Conservation (phyloP, 2,329 filamentous ascomycete genomes). For the Cladosporium sp. region DNA sequence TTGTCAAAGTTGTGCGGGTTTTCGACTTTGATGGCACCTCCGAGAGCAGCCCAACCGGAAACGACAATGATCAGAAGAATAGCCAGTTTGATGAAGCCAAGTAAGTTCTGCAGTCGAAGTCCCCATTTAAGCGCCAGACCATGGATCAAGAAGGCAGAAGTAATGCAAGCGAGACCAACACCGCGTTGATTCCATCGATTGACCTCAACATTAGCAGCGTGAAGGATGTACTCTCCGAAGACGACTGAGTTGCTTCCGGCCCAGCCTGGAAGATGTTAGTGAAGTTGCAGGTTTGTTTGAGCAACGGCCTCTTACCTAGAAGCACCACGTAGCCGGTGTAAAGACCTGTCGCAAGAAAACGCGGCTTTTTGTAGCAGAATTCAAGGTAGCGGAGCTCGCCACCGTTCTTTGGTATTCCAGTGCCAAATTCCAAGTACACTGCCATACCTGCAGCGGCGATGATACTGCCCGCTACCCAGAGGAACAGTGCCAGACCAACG, state of each 20-base stretch:
- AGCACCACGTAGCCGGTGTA: slow-evolving; percentile 57
- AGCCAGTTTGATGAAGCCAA: slow-evolving; percentile 60
- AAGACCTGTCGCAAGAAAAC: slow-evolving; percentile 55
- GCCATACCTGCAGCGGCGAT: slow-evolving; percentile 57
- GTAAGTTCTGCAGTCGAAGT: slow-evolving; percentile 58
- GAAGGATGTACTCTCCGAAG: slow-evolving; percentile 64
- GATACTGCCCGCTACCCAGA: slow-evolving; percentile 58
- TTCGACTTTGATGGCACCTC: slow-evolving; percentile 54
- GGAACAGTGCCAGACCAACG: slow-evolving; percentile 55
- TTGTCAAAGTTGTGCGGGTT: slow-evolving; percentile 58
- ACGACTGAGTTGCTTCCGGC: slow-evolving; percentile 62
- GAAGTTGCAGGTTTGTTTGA: slow-evolving; percentile 18
- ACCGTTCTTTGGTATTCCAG: slow-evolving; percentile 57
- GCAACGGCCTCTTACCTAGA: slow-evolving; percentile 49
- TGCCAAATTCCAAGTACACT: slow-evolving; percentile 63
- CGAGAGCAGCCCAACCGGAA: slow-evolving; percentile 54
- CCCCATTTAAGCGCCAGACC: slow-evolving; percentile 60
- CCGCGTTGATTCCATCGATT: slow-evolving; percentile 62
- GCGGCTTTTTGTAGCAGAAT: slow-evolving; percentile 55
- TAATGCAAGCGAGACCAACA: slow-evolving; percentile 61
- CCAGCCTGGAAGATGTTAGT: slow-evolving; percentile 37
- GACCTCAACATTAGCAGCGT: slow-evolving; percentile 57
- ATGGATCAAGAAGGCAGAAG: slow-evolving; percentile 59
- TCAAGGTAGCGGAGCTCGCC: slow-evolving; percentile 65
- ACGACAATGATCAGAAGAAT: slow-evolving; percentile 61